These are phyloP conservation scores for Opeltia flavorubescens DNA, from an alignment of 495 filamentous ascomycete genomes.

Conservation along the genomic window DNA sequence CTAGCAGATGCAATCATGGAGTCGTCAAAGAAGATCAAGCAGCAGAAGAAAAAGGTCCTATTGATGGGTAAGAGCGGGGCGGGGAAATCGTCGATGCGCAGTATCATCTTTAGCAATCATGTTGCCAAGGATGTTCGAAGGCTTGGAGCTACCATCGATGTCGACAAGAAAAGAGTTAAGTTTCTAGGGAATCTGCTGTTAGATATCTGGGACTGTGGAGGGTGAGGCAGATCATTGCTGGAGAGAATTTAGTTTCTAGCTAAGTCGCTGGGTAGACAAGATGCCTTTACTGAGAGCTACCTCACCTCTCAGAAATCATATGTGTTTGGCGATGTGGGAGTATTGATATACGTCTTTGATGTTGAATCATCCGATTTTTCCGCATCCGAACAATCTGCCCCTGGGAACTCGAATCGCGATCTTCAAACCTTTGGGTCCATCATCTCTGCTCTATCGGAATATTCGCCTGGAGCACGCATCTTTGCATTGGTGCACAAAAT, in stretches of 20 bases:
- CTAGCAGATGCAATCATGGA: conserved; percentile 6
- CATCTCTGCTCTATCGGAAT: conserved; percentile 72
- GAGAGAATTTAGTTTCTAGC: too few relatives aligned
- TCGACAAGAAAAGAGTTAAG: conserved; percentile 94
- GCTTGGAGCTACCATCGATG: conserved; percentile 94
- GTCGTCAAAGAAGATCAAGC: conserved; percentile 21
- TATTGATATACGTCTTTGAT: conserved; percentile 98
- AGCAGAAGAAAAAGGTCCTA: conserved; percentile 44
- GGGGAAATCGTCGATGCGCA: conserved; percentile 98
- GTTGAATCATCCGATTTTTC: conserved; percentile 90
- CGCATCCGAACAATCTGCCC: background rate
- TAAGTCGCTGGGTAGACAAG: conserved; percentile 47
- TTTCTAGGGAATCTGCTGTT: conserved; percentile 94
- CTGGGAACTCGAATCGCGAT: conserved; percentile 37
- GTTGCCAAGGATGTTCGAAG: conserved; percentile 90
- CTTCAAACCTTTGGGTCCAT: conserved; percentile 78
- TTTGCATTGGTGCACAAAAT: conserved; percentile 97
- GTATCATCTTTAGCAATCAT: conserved; percentile 97
- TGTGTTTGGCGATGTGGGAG: conserved; percentile 91
- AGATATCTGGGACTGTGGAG: conserved; percentile 97
- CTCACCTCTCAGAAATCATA: conserved; percentile 84
- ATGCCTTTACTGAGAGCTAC: conserved; percentile 97
- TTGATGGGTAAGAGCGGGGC: conserved; percentile 86
- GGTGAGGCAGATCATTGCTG: too few relatives aligned
- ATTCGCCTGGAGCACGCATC: conserved; percentile 66